Base-by-base conservation (phyloP, 208 protist species). In the Acanthamoeba royreba region DNA sequence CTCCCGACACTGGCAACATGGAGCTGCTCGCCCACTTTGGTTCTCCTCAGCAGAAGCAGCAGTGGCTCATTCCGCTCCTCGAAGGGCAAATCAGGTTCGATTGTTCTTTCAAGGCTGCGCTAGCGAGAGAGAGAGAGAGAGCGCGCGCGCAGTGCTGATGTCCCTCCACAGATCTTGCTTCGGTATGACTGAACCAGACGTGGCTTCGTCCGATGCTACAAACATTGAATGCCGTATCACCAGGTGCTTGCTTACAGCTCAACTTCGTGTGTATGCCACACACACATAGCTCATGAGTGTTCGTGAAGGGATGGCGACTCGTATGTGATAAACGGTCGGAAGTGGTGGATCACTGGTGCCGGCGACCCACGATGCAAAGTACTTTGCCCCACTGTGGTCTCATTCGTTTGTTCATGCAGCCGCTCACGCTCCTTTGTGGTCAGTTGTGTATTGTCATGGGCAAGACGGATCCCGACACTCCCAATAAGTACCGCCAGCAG, bases 131-230 rank as follows among this genome's bases (percentile, higher is more conserved):
- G n/a, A n/a, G n/a, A n/a, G n/a, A n/a, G n/a, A n/a, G n/a, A n/a
- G n/a, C n/a, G n/a, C n/a, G n/a, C n/a, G n/a, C n/a, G n/a, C n/a
- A n/a, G n/a, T n/a, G n/a, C n/a, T n/a, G n/a, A n/a, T n/a, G n/a
- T 19, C 49, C 49, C 49, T 19, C n/a, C n/a, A n/a, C 63, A 94
- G 97, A 15, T 97, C 96, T 0, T 94, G 92, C 85, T 98, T 98
- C 86, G 96, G 87, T 61, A 98, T 98, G 98, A 98, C 98, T 0
- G 98, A 98, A 92, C 96, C 97, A 9, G 95, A 81, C n/a, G 96
- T 61, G 7, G 87, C 87, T 17, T 92, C 87, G 1, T 95, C 92
- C 55, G 96, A 97, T 61, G 96, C 96, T 17, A 97, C 96, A 31
- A 97, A 97, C 83, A 96, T 97, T n/a, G 72, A 83, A 52, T 83